Conservation (phyloP, 768 basidiomycete species). For the Stropharia rugosoannulata region DNA sequence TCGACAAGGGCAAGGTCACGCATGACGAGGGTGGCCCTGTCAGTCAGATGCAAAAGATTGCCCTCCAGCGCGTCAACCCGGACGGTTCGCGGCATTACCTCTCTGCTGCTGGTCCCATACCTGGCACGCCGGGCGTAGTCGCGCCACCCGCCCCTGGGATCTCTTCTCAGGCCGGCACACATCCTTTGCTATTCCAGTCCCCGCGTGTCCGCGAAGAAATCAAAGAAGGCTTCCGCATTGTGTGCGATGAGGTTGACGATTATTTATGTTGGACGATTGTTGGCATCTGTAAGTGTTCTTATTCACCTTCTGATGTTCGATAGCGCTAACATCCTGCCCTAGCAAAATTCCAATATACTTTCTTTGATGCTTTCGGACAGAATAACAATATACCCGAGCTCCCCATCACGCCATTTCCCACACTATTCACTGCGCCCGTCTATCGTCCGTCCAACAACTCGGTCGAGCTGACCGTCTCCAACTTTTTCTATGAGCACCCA, state of each 20-base stretch:
- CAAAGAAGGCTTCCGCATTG: conserved; percentile 70
- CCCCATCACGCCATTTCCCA: conserved; percentile 90
- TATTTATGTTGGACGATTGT: conserved; percentile 96
- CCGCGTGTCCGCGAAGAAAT: conserved; percentile 82
- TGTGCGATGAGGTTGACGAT: conserved; percentile 91
- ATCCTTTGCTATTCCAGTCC: conserved; percentile 75
- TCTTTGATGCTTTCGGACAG: conserved; percentile 87
- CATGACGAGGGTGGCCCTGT: conserved; percentile 90
- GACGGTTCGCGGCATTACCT: conserved; percentile 87
- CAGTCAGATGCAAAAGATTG: conserved; percentile 96
- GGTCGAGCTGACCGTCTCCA: conserved; percentile 82
- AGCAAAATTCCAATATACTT: conserved; percentile 95
- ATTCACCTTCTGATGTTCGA: conserved; percentile 3
- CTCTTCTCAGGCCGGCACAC: conserved; percentile 75
- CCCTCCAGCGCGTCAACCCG: conserved; percentile 78
- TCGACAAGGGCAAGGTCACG: conserved; percentile 87
- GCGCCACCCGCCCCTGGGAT: conserved; percentile 74
- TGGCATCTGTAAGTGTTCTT: conserved; percentile 74
- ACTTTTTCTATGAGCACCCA: conserved; percentile 83
- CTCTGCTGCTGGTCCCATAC: conserved; percentile 83
- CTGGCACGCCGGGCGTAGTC: conserved; percentile 70
- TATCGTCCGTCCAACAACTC: conserved; percentile 72
- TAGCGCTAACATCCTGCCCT: conserved; percentile 7
- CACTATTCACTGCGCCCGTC: conserved; percentile 75
- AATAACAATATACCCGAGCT: conserved; percentile 73